A percentile compares a stretch with the other conserved stretches of the same genome.
phyloP scores from a whole-genome alignment of 768 basidiomycete genomes.

The Crepidotus variabilis region DNA sequence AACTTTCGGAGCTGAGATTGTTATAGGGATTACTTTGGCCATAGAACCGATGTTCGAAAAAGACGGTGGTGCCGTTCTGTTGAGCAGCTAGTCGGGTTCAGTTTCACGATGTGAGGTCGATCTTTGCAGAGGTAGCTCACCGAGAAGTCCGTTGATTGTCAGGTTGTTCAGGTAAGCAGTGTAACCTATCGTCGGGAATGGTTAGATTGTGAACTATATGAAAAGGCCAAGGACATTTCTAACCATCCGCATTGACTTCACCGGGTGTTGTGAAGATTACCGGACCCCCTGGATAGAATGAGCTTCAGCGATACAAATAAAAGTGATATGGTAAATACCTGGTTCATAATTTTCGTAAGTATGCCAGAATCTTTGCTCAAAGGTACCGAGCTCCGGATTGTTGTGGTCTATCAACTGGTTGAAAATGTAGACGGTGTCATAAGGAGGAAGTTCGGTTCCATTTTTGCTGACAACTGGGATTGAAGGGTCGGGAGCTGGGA shows the following conservation, averaged over 20 bases:
- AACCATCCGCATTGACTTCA: constrained; percentile 53
- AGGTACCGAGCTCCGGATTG: constrained; percentile 63
- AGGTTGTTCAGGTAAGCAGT: constrained; percentile 58
- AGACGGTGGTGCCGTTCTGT: constrained; percentile 56
- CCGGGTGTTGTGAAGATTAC: constrained; percentile 67
- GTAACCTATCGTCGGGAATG: constrained; percentile 28
- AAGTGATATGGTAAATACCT: constrained; percentile 28
- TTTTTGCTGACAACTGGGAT: constrained; percentile 38
- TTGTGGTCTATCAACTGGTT: constrained; percentile 55
- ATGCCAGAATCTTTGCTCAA: constrained; percentile 72
- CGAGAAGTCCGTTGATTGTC: constrained; percentile 60
- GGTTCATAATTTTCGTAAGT: constrained; percentile 63
- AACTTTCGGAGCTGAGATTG: constrained; percentile 54
- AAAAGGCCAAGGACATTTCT: constrained; percentile 5
- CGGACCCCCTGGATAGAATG: constrained; percentile 42
- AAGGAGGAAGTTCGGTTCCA: constrained; percentile 41
- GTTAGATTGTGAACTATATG: neutral
- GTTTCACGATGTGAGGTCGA: no score
- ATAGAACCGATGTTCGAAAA: constrained; percentile 74
- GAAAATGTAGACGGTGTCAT: constrained; percentile 48
- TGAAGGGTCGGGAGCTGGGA: constrained; percentile 21
- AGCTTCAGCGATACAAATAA: neutral
- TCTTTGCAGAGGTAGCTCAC: constrained; percentile 12
- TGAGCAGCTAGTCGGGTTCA: constrained; percentile 42
- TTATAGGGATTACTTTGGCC: constrained; percentile 70